Evolutionary conservation across 2,329 filamentous ascomycete genomes (phyloP).

Genomic region (Teratosphaeria epicoccoides): DNA sequence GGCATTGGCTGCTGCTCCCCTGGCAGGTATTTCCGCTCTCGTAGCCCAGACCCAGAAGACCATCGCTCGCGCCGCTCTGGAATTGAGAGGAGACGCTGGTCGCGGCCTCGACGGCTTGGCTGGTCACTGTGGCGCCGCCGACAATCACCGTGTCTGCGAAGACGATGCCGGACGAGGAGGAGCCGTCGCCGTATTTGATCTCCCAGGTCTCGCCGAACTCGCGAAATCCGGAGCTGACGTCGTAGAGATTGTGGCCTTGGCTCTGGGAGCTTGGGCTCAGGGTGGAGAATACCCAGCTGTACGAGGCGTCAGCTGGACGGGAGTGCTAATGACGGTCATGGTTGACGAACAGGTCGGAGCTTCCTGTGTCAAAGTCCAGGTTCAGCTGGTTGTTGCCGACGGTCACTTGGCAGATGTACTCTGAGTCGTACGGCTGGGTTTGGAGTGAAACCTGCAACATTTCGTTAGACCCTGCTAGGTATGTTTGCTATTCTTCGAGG

Average conservation of each 20-base stretch:
- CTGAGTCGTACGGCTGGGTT: slow-evolving; percentile 28
- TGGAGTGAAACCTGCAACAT: slow-evolving; percentile 30
- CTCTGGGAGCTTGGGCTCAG: slow-evolving; percentile 42
- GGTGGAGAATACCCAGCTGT: slow-evolving; percentile 56
- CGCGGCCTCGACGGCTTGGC: slow-evolving; percentile 57
- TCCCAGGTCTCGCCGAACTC: slow-evolving; percentile 44
- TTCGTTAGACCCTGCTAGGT: no score
- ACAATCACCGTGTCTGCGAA: slow-evolving; percentile 55
- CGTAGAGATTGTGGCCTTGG: slow-evolving; percentile 49
- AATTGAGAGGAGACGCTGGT: slow-evolving; percentile 39
- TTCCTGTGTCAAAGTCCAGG: slow-evolving; percentile 63
- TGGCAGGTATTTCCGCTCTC: slow-evolving; percentile 48
- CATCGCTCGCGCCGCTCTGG: slow-evolving; percentile 43
- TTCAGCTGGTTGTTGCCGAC: slow-evolving; percentile 54
- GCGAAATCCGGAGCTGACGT: slow-evolving; percentile 28
- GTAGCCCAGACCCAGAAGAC: slow-evolving; percentile 51
- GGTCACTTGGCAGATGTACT: slow-evolving; percentile 44
- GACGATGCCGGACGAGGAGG: slow-evolving; percentile 52
- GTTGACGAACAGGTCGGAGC: slow-evolving; percentile 51
- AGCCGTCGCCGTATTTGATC: slow-evolving; percentile 54
- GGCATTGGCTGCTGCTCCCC: slow-evolving; percentile 37
- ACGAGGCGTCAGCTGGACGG: not conserved
- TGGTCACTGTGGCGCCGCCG: slow-evolving; percentile 46
- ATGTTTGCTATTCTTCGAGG: no score
- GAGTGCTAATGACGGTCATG: not conserved